These are phyloP conservation scores for Annona squamosa DNA, from an alignment of 164 flowering plant genomes.

Conservation along the genomic window DNA sequence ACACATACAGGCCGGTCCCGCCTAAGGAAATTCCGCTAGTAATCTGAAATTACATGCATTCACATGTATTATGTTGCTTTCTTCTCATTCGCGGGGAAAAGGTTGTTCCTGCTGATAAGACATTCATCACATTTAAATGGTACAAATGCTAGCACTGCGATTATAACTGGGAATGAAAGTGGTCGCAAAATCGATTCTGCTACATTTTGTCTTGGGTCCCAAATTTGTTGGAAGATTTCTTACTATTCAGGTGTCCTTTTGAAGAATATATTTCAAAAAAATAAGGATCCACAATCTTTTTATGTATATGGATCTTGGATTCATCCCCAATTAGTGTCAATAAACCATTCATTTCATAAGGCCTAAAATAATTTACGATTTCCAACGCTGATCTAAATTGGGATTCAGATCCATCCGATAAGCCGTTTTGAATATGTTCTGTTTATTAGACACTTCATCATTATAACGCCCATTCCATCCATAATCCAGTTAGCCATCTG, in stretches of 20 bases:
- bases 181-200: constrained; percentile 40
- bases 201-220: constrained; percentile 47
- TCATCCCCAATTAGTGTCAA: background rate
- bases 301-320: background rate
- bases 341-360: background rate
- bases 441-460: too few species aligned
- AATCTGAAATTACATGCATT: background rate
- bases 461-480: too few species aligned
- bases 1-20: constrained; percentile 39
- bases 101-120: constrained; percentile 56
- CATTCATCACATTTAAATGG: constrained; percentile 65
- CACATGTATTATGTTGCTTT: background rate
- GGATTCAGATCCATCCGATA: background rate
- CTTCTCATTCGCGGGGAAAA: constrained; percentile 37
- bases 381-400: background rate
- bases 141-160: constrained; percentile 25
- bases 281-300: too few species aligned
- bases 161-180: constrained; percentile 46
- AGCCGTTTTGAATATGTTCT: too few species aligned
- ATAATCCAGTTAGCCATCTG: too few species aligned
- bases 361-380: too few species aligned
- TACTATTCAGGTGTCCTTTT: constrained; percentile 47
- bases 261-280: too few species aligned
- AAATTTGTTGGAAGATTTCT: constrained; percentile 56
- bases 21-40: background rate